Evolutionary conservation across 2,329 filamentous ascomycete genomes (phyloP).

Genomic region (Nakataea oryzae): DNA sequence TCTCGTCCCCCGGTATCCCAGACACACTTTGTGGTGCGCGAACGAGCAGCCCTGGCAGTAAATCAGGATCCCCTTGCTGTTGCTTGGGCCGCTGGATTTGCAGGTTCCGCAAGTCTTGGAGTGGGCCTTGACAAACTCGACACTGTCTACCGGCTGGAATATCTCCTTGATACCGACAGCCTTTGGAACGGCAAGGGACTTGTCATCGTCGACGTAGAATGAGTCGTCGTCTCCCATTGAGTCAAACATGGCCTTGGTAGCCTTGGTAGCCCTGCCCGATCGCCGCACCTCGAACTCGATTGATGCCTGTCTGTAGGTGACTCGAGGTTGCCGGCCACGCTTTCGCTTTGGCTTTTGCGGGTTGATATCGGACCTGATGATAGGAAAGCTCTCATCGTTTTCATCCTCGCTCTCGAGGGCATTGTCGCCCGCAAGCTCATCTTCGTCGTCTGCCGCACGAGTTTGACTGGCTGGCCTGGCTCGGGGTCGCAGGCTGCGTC

Average conservation of each 20-base stretch:
- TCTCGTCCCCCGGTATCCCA: conserved; percentile 61
- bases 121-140: conserved; percentile 62
- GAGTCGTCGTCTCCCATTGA: conserved; percentile 47
- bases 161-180: conserved; percentile 59
- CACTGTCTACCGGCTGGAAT: conserved; percentile 54
- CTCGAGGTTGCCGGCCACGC: conserved; percentile 1
- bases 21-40: conserved; percentile 72
- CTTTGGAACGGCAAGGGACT: conserved; percentile 34
- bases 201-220: conserved; percentile 38
- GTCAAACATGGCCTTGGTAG: conserved; percentile 37
- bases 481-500: not conserved
- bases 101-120: conserved; percentile 65
- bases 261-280: conserved; percentile 34
- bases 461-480: not conserved
- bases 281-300: conserved; percentile 46
- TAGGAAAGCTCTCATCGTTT: conserved; percentile 13
- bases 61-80: conserved; percentile 59
- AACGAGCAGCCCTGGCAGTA: conserved; percentile 86
- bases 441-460: conserved; percentile 9
- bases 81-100: conserved; percentile 36
- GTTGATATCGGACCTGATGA: conserved; percentile 16
- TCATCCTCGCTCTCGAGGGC: not conserved
- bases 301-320: conserved; percentile 11
- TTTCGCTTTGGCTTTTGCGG: conserved; percentile 7
- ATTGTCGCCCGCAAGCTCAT: conserved; percentile 18